A percentile compares a stretch with the other conserved stretches of the same genome.
Evolutionary conservation across 208 protist genomes (phyloP).

Genomic region (Zelonia costaricensis): DNA sequence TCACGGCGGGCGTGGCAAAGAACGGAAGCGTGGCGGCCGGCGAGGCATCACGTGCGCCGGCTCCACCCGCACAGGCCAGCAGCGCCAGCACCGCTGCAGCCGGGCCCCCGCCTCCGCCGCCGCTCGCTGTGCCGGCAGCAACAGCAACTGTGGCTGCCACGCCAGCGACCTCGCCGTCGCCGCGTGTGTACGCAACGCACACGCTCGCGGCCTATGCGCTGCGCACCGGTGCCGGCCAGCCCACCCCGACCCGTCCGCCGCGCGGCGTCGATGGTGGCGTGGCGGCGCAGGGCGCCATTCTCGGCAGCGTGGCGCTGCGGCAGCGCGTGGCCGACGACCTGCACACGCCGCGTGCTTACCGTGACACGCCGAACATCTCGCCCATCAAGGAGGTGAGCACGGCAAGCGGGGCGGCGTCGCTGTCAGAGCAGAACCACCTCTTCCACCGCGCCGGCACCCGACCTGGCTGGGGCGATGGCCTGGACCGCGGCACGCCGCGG

Average conservation of each 20-base stretch:
- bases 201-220: slow-evolving; percentile 12
- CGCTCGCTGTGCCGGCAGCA: neutral
- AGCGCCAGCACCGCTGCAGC: too few species aligned
- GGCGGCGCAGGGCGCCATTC: slow-evolving; percentile 13
- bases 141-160: neutral
- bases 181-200: slow-evolving; percentile 4
- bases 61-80: too few species aligned
- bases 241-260: neutral
- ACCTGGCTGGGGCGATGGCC: neutral
- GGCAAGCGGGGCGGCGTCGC: slow-evolving; percentile 14
- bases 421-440: slow-evolving; percentile 13
- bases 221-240: neutral
- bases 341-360: slow-evolving; percentile 8
- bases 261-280: neutral
- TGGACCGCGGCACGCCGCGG: neutral
- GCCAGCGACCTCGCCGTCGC: neutral
- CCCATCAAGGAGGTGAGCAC: slow-evolving; percentile 32
- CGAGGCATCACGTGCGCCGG: too few species aligned
- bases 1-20: too few species aligned
- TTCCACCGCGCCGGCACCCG: slow-evolving; percentile 8
- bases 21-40: too few species aligned
- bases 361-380: slow-evolving; percentile 36
- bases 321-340: slow-evolving; percentile 1
- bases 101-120: neutral
- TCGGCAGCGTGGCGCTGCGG: slow-evolving; percentile 9